Percentiles rank a stretch among this genome's conserved stretches.
These are phyloP conservation scores for Cyberlindnera meyerae DNA, from an alignment of 805 yeast genomes.

Conservation along the genomic window DNA sequence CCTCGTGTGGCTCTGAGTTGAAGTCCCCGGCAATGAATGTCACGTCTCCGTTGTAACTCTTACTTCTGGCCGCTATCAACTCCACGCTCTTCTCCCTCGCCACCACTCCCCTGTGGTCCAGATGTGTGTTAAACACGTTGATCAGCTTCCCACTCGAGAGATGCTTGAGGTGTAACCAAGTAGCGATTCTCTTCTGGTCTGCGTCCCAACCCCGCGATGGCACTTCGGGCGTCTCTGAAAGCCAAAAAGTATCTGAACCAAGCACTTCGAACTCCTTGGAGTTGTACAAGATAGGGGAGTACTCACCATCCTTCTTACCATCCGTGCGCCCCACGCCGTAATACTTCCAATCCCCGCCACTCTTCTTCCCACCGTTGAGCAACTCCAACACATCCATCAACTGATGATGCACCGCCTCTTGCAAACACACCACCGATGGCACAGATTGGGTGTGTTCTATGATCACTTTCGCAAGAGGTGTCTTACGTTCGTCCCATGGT, in stretches of 20 bases:
- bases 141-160: conserved; percentile 19
- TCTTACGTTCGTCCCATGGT: conserved; percentile 41
- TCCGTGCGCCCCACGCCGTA: conserved; percentile 50
- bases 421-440: conserved; percentile 40
- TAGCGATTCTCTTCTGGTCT: conserved; percentile 35
- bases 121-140: conserved; percentile 43
- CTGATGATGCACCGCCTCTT: conserved; percentile 45
- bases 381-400: conserved; percentile 37
- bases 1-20: conserved; percentile 44
- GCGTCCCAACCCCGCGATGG: conserved; percentile 53
- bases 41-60: conserved; percentile 30
- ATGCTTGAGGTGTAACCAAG: conserved; percentile 28
- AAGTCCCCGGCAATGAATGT: conserved; percentile 53
- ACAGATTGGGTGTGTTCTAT: conserved; percentile 31
- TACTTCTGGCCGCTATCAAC: conserved; percentile 35
- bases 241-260: conserved; percentile 44
- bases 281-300: conserved; percentile 42
- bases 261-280: conserved; percentile 34
- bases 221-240: conserved; percentile 48
- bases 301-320: conserved; percentile 46
- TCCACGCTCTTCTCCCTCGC: conserved; percentile 45
- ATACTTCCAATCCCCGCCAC: conserved; percentile 35
- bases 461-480: conserved; percentile 36
- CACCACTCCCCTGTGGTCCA: conserved; percentile 42
- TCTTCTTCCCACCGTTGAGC: conserved; percentile 26